These are phyloP conservation scores for Neurospora africana DNA, from an alignment of 495 filamentous ascomycete genomes.

Conservation along the genomic window DNA sequence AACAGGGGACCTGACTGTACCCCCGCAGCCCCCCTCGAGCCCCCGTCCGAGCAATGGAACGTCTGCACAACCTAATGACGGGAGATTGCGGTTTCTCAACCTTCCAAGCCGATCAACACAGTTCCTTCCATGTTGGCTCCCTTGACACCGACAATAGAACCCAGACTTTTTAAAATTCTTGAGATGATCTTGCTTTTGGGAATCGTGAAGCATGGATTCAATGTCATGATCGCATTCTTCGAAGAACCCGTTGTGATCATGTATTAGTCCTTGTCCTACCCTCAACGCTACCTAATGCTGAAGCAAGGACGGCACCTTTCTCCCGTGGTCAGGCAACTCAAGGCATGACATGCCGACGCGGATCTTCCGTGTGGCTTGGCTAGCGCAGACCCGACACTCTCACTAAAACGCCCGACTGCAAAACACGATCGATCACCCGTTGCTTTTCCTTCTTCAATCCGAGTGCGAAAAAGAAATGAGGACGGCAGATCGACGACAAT, in stretches of 20 bases:
- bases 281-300: neutral
- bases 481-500: neutral
- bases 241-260: neutral
- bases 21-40: too few species aligned
- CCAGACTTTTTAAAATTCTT: neutral
- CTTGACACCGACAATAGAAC: neutral
- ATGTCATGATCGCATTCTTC: neutral
- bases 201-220: neutral
- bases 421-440: neutral
- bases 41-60: neutral
- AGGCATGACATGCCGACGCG: too few species aligned
- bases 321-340: neutral
- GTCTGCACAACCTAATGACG: neutral
- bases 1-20: too few species aligned
- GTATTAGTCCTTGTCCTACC: neutral
- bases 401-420: neutral
- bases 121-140: neutral
- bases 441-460: neutral
- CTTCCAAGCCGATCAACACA: neutral
- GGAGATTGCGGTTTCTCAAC: neutral
- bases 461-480: neutral
- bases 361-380: neutral
- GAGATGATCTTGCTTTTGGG: neutral
- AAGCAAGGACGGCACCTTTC: neutral
- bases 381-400: neutral